Evolutionary conservation across 768 basidiomycete genomes (phyloP).

Genomic region (Suillus decipiens): DNA sequence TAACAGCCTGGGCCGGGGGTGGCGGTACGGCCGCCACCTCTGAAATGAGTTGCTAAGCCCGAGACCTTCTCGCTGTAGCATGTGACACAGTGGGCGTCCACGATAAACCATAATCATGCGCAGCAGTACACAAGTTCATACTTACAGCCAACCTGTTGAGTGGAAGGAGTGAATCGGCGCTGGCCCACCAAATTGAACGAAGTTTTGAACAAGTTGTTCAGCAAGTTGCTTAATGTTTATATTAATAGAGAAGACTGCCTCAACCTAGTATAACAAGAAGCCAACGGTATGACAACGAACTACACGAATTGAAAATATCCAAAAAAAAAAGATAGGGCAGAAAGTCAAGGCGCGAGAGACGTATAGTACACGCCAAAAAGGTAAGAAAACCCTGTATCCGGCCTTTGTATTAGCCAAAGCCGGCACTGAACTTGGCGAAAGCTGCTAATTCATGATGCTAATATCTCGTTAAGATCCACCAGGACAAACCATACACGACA

Average conservation of each 20-base stretch:
- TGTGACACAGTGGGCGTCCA: no score
- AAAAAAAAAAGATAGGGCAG: background rate
- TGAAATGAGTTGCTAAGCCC: background rate
- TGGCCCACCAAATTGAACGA: background rate
- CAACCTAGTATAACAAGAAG: background rate
- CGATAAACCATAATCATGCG: background rate
- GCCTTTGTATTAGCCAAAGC: slow-evolving; percentile 9
- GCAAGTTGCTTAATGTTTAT: no score
- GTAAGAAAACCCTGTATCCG: slow-evolving; percentile 2
- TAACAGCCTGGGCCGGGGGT: background rate
- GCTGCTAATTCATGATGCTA: background rate
- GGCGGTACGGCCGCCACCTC: background rate
- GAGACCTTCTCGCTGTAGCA: background rate
- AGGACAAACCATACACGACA: slow-evolving; percentile 4
- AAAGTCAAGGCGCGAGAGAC: background rate
- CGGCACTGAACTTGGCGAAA: background rate
- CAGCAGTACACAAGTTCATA: background rate
- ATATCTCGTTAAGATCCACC: slow-evolving; percentile 2
- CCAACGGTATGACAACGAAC: background rate
- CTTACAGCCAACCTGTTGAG: background rate
- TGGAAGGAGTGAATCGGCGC: background rate
- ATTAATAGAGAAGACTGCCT: background rate
- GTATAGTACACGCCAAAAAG: background rate
- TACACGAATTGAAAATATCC: background rate
- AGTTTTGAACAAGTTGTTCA: no score